Evolutionary conservation across 2,329 filamentous ascomycete genomes (phyloP), one percentile per base, ranked within the genome.

Genomic region (Epicoccum nigrum): DNA sequence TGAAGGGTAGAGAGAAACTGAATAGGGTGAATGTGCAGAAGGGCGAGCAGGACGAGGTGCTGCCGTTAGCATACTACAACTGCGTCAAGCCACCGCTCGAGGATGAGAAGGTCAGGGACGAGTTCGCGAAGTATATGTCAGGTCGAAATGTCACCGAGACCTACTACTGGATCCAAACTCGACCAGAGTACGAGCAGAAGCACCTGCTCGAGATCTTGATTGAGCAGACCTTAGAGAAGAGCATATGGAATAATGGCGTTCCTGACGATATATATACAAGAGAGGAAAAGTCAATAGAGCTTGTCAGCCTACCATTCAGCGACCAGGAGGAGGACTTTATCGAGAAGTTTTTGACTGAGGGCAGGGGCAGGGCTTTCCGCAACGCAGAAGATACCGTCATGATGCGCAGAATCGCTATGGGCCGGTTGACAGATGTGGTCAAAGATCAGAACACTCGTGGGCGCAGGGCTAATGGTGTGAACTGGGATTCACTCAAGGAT

Each of bases 21-120:
- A 58, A 50, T 37, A 58, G 54, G 16, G 45, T 64, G 23, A 54
- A 58, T 17, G 51, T 60, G 15, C 54, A 58, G 35, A 56, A 54
- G 40, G 33, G 76, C 81, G 46, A 56, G 1, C 55, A 62, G 39
- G 77, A 79, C 49, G 61, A 70, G 39, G 53, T 68, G 20, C 79
- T 92, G 2, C 83, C 89, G 0, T 80, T 94, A 21, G 87, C 89
- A 9, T 95, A 94, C 74, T 94, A 89, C 74, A 82, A 92, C 59
- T 84, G 87, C 11, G 86, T 88, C 1, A 86, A 86, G 58, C 90
- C 91, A 2, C 83, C 87, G 16, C 77, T 96, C n/a, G 83, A 83
- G 59, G 83, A 80, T 0, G 77, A 82, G 1, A 77, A 80, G 21
- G 84, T 88, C 0, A 78, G 90, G 8, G 80, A 83, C 52, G 78